A percentile compares a stretch with the other conserved stretches of the same genome.
Evolutionary conservation across 116 monocot species (phyloP).

Genomic region (Zostera marina): DNA sequence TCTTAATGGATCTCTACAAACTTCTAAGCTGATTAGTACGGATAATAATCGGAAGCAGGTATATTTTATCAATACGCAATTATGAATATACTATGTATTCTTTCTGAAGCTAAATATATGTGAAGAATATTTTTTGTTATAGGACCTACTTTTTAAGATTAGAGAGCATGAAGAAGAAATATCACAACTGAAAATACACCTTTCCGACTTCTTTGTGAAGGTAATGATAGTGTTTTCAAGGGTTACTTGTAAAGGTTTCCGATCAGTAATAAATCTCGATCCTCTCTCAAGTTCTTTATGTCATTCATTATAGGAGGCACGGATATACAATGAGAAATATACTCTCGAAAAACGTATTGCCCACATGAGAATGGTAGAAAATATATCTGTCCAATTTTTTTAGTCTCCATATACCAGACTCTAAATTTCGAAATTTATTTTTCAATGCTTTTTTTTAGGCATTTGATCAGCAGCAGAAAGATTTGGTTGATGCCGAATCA

Average conservation of each 20-base stretch:
- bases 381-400: not conserved
- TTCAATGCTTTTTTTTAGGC: conserved; percentile 33
- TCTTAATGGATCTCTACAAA: conserved; percentile 28
- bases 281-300: not conserved
- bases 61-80: not conserved
- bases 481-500: conserved; percentile 87
- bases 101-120: not conserved
- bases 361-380: conserved; percentile 78
- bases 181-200: conserved; percentile 59
- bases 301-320: conserved; percentile 38
- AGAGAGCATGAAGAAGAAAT: conserved; percentile 87
- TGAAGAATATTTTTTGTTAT: not conserved
- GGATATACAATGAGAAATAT: conserved; percentile 73
- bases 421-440: not conserved
- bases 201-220: conserved; percentile 83
- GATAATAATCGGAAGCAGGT: conserved; percentile 72
- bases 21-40: conserved; percentile 31
- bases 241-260: not conserved
- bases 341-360: conserved; percentile 81
- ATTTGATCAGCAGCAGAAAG: conserved; percentile 95
- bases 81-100: not conserved
- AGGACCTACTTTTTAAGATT: conserved; percentile 76
- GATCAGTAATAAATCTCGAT: too few relatives aligned
- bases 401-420: not conserved
- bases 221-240: conserved; percentile 11